Percentiles rank a stretch among this genome's conserved stretches.
Evolutionary conservation across 495 filamentous ascomycete species (phyloP).

Genomic region (Letharia columbiana): DNA sequence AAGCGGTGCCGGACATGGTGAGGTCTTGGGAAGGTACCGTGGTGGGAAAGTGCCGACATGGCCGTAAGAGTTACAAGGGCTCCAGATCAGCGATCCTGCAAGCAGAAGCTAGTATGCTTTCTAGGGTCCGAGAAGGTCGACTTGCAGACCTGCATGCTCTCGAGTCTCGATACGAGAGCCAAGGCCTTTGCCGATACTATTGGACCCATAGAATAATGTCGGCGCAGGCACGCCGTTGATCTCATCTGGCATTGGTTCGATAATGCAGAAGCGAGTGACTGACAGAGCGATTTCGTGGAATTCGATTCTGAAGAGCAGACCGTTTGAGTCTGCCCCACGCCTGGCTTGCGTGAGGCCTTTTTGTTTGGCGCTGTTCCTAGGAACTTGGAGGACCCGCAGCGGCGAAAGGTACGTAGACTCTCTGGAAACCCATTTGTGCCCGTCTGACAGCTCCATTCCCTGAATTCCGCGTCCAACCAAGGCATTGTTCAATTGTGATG

Average conservation of each 20-base stretch:
- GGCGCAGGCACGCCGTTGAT: constrained; percentile 1
- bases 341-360: neutral
- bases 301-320: neutral
- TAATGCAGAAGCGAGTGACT: neutral
- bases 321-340: neutral
- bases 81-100: constrained; percentile 3
- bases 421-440: neutral
- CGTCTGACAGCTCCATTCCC: neutral
- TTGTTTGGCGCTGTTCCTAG: neutral
- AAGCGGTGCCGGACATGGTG: neutral
- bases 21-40: neutral
- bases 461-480: neutral
- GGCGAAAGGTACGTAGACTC: neutral
- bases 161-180: constrained; percentile 10
- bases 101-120: neutral
- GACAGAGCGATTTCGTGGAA: neutral
- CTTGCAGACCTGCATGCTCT: neutral
- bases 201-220: neutral
- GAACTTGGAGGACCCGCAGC: neutral
- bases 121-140: neutral
- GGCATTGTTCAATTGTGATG: neutral
- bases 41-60: neutral
- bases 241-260: constrained; percentile 2
- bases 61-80: neutral
- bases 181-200: neutral